Evolutionary conservation across 306 rosid species (phyloP).

Genomic region (Arachis hypogaea): DNA sequence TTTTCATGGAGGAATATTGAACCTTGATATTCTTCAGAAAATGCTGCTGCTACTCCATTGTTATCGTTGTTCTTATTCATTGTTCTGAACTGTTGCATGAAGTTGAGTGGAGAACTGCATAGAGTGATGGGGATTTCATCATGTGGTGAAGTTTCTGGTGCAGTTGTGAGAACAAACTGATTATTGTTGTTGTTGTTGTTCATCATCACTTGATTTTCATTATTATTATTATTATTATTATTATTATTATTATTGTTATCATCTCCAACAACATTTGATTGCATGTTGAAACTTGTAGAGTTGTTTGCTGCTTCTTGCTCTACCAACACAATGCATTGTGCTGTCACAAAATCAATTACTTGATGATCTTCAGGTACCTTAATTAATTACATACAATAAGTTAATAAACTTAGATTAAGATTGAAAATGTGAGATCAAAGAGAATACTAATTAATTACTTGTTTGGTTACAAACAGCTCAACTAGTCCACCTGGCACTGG

Average conservation of each 20-base stretch:
- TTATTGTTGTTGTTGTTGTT: slow-evolving; percentile 11
- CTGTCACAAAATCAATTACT: slow-evolving; percentile 64
- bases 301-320: slow-evolving; percentile 57
- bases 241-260: slow-evolving; percentile 43
- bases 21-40: slow-evolving; percentile 57
- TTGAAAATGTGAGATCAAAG: too few species aligned
- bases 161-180: slow-evolving; percentile 11
- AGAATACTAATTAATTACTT: slow-evolving; percentile 41
- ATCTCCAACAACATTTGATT: slow-evolving; percentile 45
- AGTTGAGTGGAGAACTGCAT: slow-evolving; percentile 61
- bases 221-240: slow-evolving; percentile 14
- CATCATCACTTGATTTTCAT: slow-evolving; percentile 32
- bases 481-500: slow-evolving; percentile 75
- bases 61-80: slow-evolving; percentile 38
- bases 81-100: slow-evolving; percentile 62
- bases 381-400: too few species aligned
- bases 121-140: slow-evolving; percentile 51
- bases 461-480: slow-evolving; percentile 76
- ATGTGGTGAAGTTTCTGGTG: slow-evolving; percentile 55
- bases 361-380: slow-evolving; percentile 79
- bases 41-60: neutral
- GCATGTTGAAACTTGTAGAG: slow-evolving; percentile 50
- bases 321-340: slow-evolving; percentile 53
- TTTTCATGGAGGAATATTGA: slow-evolving; percentile 53
- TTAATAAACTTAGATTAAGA: too few species aligned